These are phyloP conservation scores for Cryptosporidium canis DNA, from an alignment of 169 alveolate species.

Conservation along the genomic window DNA sequence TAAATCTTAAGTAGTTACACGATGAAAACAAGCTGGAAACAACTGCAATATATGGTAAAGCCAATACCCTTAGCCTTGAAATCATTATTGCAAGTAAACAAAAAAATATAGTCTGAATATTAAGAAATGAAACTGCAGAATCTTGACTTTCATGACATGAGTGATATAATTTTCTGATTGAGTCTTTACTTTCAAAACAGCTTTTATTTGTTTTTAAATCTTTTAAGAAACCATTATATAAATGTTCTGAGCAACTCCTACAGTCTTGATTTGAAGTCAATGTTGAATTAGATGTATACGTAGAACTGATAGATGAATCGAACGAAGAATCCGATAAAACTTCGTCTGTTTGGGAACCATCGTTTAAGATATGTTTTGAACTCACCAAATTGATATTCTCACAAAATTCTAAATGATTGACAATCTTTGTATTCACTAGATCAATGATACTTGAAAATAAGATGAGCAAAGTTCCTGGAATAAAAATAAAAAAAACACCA, in stretches of 20 bases:
- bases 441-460: background rate
- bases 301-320: slow-evolving; percentile 7
- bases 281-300: slow-evolving; percentile 1
- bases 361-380: background rate
- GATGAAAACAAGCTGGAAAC: slow-evolving; percentile 40
- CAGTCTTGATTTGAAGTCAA: background rate
- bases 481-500: slow-evolving; percentile 27
- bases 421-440: background rate
- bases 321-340: background rate
- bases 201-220: background rate
- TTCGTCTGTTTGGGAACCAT: background rate
- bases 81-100: slow-evolving; percentile 23
- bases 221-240: background rate
- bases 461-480: background rate
- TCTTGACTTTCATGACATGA: background rate
- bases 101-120: slow-evolving; percentile 13
- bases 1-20: background rate
- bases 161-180: background rate
- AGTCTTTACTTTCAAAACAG: background rate
- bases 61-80: slow-evolving; percentile 65
- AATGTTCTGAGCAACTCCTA: slow-evolving; percentile 13
- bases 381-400: background rate
- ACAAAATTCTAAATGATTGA: background rate
- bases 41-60: slow-evolving; percentile 64
- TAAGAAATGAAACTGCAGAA: background rate